Evolutionary conservation across 129 eudicot genomes (phyloP).

Genomic region (Dittrichia graveolens): DNA sequence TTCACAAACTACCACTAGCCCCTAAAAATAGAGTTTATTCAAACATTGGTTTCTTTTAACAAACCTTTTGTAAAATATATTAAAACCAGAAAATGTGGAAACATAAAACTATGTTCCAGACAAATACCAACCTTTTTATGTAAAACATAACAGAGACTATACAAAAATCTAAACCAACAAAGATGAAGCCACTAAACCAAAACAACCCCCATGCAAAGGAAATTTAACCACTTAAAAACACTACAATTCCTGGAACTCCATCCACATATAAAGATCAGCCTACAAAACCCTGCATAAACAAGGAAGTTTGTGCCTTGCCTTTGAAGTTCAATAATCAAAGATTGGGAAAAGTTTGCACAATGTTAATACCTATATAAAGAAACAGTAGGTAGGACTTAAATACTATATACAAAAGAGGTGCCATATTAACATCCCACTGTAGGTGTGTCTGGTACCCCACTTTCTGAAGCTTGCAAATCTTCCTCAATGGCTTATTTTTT

Average conservation of each 20-base stretch:
- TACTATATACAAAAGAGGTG: constrained; percentile 23
- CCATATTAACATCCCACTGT: background rate
- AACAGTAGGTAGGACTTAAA: background rate
- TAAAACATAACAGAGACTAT: background rate
- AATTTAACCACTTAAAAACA: background rate
- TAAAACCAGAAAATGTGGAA: too few relatives aligned
- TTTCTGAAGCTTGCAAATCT: background rate
- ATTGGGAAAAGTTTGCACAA: background rate
- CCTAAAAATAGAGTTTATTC: too few relatives aligned
- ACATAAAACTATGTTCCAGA: too few relatives aligned
- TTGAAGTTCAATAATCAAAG: background rate
- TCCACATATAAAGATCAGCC: background rate
- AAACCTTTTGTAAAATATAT: too few relatives aligned
- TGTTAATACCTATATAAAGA: constrained; percentile 6
- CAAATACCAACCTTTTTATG: background rate
- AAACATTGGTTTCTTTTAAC: too few relatives aligned
- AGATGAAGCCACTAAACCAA: background rate
- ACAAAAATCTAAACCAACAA: constrained; percentile 1
- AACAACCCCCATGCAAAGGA: background rate
- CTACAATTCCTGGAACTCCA: background rate
- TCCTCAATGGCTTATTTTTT: constrained; percentile 28
- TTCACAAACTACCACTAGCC: too few relatives aligned
- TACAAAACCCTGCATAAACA: background rate
- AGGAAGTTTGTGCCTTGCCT: background rate
- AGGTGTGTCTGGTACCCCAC: too few relatives aligned